A percentile compares a stretch with the other conserved stretches of the same genome.
Conservation (phyloP, 2,329 filamentous ascomycete species). For the Ophiostoma quercus region DNA sequence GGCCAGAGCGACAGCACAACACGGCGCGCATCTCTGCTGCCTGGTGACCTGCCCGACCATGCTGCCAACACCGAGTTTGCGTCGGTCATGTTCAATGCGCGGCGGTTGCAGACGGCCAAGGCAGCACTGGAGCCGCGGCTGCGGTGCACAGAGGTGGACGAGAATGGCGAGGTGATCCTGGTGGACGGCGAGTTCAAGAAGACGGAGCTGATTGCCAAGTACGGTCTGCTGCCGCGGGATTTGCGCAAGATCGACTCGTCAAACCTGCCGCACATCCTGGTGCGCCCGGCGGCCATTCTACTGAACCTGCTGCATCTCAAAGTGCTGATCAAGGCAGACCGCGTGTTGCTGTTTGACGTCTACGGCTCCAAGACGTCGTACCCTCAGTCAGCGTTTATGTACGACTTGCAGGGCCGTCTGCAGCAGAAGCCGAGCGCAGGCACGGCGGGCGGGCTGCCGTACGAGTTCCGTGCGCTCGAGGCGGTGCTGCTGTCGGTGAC, state of each 20-base stretch:
- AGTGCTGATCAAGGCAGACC: constrained; percentile 90
- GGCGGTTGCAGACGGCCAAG: constrained; percentile 66
- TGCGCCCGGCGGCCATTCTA: constrained; percentile 86
- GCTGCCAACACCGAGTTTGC: constrained; percentile 31
- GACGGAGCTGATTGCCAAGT: constrained; percentile 94
- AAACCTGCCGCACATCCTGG: constrained; percentile 87
- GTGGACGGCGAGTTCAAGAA: constrained; percentile 97
- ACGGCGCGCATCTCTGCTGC: constrained; percentile 37
- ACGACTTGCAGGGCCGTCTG: constrained; percentile 88
- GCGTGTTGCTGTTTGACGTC: constrained; percentile 87
- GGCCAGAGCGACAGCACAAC: background rate
- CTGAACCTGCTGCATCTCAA: constrained; percentile 95
- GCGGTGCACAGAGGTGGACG: constrained; percentile 91
- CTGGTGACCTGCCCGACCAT: constrained; percentile 54
- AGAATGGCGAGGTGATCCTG: constrained; percentile 83
- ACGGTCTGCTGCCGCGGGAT: constrained; percentile 87
- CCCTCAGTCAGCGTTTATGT: constrained; percentile 95
- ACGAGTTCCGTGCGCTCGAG: constrained; percentile 94
- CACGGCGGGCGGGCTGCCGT: constrained; percentile 54
- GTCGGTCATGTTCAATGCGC: constrained; percentile 40
- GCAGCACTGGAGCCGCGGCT: constrained; percentile 78
- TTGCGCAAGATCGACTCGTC: constrained; percentile 97
- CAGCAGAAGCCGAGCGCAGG: constrained; percentile 57
- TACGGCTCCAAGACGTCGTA: constrained; percentile 94
- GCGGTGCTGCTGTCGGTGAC: constrained; percentile 93